phyloP scores from a whole-genome alignment of 1,139 yeast genomes.

The Arxiozyma bovina region DNA sequence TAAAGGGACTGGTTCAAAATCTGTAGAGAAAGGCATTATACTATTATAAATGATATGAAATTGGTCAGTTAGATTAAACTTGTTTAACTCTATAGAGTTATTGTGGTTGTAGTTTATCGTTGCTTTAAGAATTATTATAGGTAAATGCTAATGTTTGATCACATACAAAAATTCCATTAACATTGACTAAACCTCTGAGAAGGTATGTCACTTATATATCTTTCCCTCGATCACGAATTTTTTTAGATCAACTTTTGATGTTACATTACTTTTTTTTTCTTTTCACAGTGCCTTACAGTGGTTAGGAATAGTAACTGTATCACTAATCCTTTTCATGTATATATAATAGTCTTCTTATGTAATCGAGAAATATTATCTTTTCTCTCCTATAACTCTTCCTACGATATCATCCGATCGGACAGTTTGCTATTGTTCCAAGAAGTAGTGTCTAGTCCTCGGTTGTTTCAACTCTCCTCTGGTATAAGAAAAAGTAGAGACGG shows the following conservation, averaged over 20 bases:
- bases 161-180: too few species aligned
- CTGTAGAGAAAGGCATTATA: conserved; percentile 16
- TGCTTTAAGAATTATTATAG: too few species aligned
- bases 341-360: background rate
- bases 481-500: too few species aligned
- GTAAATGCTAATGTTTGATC: too few species aligned
- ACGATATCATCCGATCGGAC: too few species aligned
- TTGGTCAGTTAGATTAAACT: background rate
- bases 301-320: too few species aligned
- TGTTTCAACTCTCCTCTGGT: too few species aligned
- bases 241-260: too few species aligned
- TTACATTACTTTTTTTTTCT: background rate
- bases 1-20: conserved; percentile 20
- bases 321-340: background rate
- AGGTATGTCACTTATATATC: background rate
- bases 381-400: background rate
- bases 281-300: background rate
- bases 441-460: too few species aligned
- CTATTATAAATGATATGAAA: background rate
- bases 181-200: too few species aligned
- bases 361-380: background rate
- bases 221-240: background rate
- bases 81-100: conserved; percentile 20
- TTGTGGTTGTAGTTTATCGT: conserved; percentile 30
- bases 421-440: too few species aligned